phyloP scores from a whole-genome alignment of 2,329 filamentous ascomycete species.

The Fusarium succisae region DNA sequence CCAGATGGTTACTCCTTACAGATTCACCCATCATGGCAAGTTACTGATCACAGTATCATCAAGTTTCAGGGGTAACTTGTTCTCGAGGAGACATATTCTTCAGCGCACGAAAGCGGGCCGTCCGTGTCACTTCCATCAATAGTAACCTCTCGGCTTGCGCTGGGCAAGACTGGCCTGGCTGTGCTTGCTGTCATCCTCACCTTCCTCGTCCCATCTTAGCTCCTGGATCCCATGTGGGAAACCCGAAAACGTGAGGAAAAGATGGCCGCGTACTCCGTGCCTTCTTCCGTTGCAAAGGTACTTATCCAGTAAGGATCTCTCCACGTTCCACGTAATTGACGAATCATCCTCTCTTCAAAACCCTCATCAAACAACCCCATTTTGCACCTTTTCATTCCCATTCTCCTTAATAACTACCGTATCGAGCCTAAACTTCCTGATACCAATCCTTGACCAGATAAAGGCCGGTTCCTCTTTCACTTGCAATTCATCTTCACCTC shows the following conservation, averaged over 20 bases:
- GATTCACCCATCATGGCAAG: neutral
- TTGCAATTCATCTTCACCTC: conserved; percentile 6
- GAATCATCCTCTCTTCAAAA: neutral
- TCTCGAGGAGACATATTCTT: conserved; percentile 12
- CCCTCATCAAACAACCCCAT: neutral
- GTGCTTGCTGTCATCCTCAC: neutral
- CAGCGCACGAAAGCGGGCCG: neutral
- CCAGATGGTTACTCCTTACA: conserved; percentile 1
- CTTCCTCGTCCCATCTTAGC: conserved; percentile 2
- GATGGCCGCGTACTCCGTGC: conserved; percentile 23
- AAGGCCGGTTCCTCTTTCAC: conserved; percentile 1
- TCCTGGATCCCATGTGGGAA: neutral
- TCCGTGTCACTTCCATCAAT: conserved; percentile 23
- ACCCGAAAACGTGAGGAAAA: neutral
- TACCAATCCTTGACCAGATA: conserved; percentile 19
- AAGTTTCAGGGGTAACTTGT: conserved; percentile 28
- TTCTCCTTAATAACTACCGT: neutral
- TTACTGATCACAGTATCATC: conserved; percentile 8
- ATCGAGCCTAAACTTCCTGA: conserved; percentile 10
- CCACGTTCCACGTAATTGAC: conserved; percentile 35
- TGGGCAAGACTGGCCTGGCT: neutral
- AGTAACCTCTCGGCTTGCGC: conserved; percentile 7
- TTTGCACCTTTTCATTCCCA: conserved; percentile 1
- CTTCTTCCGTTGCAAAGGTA: conserved; percentile 12
- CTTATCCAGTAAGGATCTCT: conserved; percentile 24